Evolutionary conservation across 2,329 filamentous ascomycete species (phyloP), one percentile per base, ranked within the genome.

Genomic region (Clonostachys rosea): DNA sequence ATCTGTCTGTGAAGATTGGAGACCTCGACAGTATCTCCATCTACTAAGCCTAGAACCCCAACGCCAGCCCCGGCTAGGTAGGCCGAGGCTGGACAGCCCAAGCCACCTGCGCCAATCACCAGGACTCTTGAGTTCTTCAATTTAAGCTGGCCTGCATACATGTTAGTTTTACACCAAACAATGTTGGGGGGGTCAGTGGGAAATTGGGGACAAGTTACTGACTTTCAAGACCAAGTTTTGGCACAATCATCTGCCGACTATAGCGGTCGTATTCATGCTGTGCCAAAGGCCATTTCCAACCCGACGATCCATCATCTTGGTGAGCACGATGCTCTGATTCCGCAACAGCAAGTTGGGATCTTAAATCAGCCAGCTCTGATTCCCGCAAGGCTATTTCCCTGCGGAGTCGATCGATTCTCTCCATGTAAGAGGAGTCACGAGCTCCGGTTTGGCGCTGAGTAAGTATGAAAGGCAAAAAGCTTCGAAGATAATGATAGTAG

Each of bases 1-100:
- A 97, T 83, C 67, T 99, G 94, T 1, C 94, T 84, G 70, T 97
- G 94, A 13, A 99, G 75, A 61, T 99, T 99, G 30, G 91, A 96
- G 14, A 78, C 70, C 62, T 97, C 94, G 33, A 99, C 92, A 0
- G 74, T 75, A 66, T 99, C 94, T 5, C 87, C 91, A 61, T 99
- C 94, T 20, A 94, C 81, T 8, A 99, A 71, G 0, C 92, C 91
- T 16, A 99, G 67, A 0, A 77, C 87, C 9, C 91, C 91, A 2
- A 96, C 78, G 1, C 94, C 94, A 2, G 94, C 88, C 18, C 90
- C 92, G 10, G 91, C 89, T 2, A 99, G 80, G 61, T 99, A 99
- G n/a, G 88, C 80, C 1, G 91, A 89, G 12, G 94, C 91, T 11
- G 94, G 94, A 62, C 90, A 97, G 11, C 94, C 94, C 12, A 99